Evolutionary conservation across 768 basidiomycete genomes (phyloP).

Genomic region (Candolleomyces eurysporus): DNA sequence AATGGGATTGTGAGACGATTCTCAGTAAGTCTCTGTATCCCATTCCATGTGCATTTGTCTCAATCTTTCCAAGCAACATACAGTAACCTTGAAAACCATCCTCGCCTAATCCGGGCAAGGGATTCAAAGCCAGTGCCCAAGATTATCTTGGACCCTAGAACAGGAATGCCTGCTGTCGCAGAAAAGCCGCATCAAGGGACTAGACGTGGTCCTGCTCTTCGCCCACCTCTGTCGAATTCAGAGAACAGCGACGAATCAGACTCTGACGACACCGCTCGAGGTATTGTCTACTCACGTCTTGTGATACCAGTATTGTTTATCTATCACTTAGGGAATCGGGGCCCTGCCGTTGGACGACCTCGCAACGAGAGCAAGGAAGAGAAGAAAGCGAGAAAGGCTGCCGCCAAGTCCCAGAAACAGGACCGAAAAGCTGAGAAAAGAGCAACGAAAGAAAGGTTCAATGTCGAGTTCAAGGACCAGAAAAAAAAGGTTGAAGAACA

Average conservation of each 20-base stretch:
- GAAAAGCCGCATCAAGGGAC: constrained; percentile 20
- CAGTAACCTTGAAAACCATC: constrained; percentile 97
- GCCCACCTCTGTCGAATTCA: constrained; percentile 8
- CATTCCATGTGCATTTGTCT: background rate
- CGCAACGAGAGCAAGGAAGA: constrained; percentile 76
- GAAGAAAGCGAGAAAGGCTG: constrained; percentile 69
- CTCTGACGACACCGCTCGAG: constrained; percentile 18
- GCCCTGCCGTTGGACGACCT: constrained; percentile 50
- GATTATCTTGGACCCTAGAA: constrained; percentile 72
- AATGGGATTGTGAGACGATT: constrained; percentile 97
- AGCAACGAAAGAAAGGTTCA: constrained; percentile 59
- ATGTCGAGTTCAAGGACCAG: constrained; percentile 60
- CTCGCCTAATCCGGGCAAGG: constrained; percentile 75
- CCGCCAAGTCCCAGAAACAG: constrained; percentile 66
- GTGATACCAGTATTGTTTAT: background rate
- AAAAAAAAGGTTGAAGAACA: constrained; percentile 49
- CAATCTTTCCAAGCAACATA: constrained; percentile 70
- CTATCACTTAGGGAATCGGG: constrained; percentile 16
- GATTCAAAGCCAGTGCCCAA: constrained; percentile 53
- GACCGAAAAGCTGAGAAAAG: constrained; percentile 68
- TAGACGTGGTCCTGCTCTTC: constrained; percentile 12
- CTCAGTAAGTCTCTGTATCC: constrained; percentile 58
- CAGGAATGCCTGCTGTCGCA: constrained; percentile 65
- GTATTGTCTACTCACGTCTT: constrained; percentile 14
- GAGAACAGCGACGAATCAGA: constrained; percentile 27